Conservation (phyloP, 1,284 basidiomycete genomes). For the Porodaedalea pini region DNA sequence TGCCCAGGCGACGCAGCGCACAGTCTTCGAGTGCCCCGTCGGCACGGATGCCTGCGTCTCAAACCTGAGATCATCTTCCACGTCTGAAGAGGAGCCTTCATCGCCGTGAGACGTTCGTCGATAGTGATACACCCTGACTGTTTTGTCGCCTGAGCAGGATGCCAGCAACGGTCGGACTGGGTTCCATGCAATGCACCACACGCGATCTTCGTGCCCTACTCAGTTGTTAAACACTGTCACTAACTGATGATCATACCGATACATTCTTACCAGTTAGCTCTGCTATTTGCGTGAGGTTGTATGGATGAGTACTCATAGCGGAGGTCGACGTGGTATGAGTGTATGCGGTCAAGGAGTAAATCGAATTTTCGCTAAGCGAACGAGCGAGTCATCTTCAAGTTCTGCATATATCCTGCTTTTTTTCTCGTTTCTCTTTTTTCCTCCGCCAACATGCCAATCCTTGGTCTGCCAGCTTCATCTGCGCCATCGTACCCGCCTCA, state of each 20-base stretch:
- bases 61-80: constrained; percentile 40
- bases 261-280: constrained; percentile 17
- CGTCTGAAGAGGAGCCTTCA: not conserved
- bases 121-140: constrained; percentile 83
- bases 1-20: constrained; percentile 88
- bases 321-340: not conserved
- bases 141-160: constrained; percentile 93
- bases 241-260: not conserved
- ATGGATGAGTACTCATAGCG: not conserved
- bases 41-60: constrained; percentile 58
- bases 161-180: constrained; percentile 79
- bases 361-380: not conserved
- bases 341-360: not conserved
- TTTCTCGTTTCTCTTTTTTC: not conserved
- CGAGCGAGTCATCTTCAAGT: not conserved
- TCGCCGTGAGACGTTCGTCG: constrained; percentile 24
- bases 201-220: constrained; percentile 79
- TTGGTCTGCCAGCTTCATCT: constrained; percentile 38
- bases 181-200: constrained; percentile 93
- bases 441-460: constrained; percentile 39
- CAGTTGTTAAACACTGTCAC: not conserved
- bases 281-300: constrained; percentile 16
- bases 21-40: constrained; percentile 88
- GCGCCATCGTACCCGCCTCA: constrained; percentile 62
- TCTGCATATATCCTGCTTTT: constrained; percentile 6